A percentile compares a stretch with the other conserved stretches of the same genome.
These are phyloP conservation scores for Suhomyces vadensis DNA, from an alignment of 805 yeast genomes.

Conservation along the genomic window DNA sequence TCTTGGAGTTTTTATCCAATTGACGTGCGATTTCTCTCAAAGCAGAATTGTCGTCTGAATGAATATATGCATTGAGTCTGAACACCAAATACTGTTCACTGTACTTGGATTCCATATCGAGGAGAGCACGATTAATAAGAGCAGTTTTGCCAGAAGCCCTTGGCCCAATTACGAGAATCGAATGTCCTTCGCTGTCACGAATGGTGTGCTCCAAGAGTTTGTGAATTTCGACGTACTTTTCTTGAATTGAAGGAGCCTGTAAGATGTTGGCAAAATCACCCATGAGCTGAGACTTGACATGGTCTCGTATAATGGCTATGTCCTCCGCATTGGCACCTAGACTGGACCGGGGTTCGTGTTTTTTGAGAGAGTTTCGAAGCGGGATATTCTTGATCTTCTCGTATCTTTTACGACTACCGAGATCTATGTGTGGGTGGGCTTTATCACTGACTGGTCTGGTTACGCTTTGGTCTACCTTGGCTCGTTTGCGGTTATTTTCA, in stretches of 20 bases:
- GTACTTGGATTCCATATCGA: slow-evolving; percentile 40
- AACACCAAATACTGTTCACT: slow-evolving; percentile 60
- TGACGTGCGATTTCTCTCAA: slow-evolving; percentile 85
- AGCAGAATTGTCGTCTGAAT: slow-evolving; percentile 74
- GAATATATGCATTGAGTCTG: slow-evolving; percentile 67
- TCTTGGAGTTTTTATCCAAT: slow-evolving; percentile 49
- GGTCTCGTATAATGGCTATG: slow-evolving; percentile 15
- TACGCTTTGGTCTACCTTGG: too few species aligned
- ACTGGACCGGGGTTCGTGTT: background rate
- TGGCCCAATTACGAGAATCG: slow-evolving; percentile 79
- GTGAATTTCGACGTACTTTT: slow-evolving; percentile 51
- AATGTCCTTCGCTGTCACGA: slow-evolving; percentile 72
- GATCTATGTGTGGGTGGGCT: too few species aligned
- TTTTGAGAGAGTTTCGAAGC: background rate
- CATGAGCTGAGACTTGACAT: slow-evolving; percentile 23
- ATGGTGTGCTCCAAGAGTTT: slow-evolving; percentile 64
- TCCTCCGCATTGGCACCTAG: slow-evolving; percentile 13
- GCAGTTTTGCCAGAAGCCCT: slow-evolving; percentile 74
- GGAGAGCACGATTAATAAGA: slow-evolving; percentile 58
- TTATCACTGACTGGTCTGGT: too few species aligned
- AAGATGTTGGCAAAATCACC: slow-evolving; percentile 19
- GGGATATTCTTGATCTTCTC: background rate
- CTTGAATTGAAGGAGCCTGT: slow-evolving; percentile 19
- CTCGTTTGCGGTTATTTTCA: too few species aligned
- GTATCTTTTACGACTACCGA: too few species aligned